Evolutionary conservation across 345 rosid genomes (phyloP), one percentile per base, ranked within the genome.

Genomic region (Carallia brachiata): DNA sequence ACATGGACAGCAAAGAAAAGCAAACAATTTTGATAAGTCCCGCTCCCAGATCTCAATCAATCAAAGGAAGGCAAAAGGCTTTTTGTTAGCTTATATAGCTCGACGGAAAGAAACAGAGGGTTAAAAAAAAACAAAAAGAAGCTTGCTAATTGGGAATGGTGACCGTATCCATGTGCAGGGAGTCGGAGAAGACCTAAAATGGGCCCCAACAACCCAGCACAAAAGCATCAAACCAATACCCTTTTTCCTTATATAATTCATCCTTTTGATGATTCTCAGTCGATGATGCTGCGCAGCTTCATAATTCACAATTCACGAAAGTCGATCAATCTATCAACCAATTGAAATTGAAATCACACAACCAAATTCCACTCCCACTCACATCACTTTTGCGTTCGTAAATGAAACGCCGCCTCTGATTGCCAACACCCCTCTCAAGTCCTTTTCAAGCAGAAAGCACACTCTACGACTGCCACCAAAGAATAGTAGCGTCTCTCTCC

Each of bases 141-240:
- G 6, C 4, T 0, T 6, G 3, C 3, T 27, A 18, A 27, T 5
- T 5, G n/a, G 72, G 17, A 57, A 67, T 58, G 72, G 68, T 7
- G 55, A 69, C 17, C 23, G 23, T 23, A 23, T 23, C 23, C 81
- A 71, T 74, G 81, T 74, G 84, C 65, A 61, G 48, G 4, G 58
- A 68, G 81, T 74, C 69, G 50, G 75, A 23, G 5, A 37, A 40
- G 55, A 4, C 4, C 65, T 9, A 4, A 44, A 3, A 12, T 55
- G 59, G 59, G 31, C 31, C 31, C 19, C 12, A 6, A 19, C 50
- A 44, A 23, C 59, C 59, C 10, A 7, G 1, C 13, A 4, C 27
- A 55, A 7, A 55, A 8, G 31, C 5, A 23, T 55, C 19, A n/a
- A 18, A 53, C n/a, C 18, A 4, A 32, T n/a, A 3, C 13, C 5